Evolutionary conservation across 768 basidiomycete species (phyloP), one percentile per base, ranked within the genome.

Genomic region (Lepiota venenata): DNA sequence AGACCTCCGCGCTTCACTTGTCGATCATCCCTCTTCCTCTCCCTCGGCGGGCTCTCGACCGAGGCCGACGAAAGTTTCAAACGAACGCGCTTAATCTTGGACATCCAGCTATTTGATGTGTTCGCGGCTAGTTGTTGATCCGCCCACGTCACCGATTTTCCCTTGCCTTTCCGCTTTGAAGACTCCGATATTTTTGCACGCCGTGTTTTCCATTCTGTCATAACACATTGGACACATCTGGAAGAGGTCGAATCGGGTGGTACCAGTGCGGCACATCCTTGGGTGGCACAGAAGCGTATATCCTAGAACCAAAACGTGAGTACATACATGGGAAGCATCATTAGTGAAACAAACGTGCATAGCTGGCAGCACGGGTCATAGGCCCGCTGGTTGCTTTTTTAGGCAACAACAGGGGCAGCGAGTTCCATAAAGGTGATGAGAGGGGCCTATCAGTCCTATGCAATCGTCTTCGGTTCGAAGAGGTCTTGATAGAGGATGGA

Each of bases 121-220:
- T 32, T 25, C 27, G 40, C 9, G 21, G 48, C 48, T 22, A n/a
- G 36, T 48, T 9, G 29, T 35, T 63, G 58, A 47, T 71, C 72
- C 14, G 69, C 67, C 74, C 74, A 75, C 16, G 68, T 64, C 9
- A 75, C 72, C 0, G 61, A 58, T 53, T 69, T 71, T 54, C 60
- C 62, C 46, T 60, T 63, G 8, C 38, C 38, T 38, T 48, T 57
- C 18, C 15, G n/a, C 4, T 20, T 36, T 15, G 38, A 27, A 2
- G 2, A 11, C n/a, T 40, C 29, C 10, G 25, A 38, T 8, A 18
- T 37, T 20, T 32, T 47, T 9, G 37, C n/a, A 15, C 40, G 37
- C 2, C 51, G 37, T 2, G 36, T 38, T 40, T n/a, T 47, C 52
- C 52, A 54, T 11, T 41, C 37, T 6, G 37, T 22, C 16, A 27